Percentiles rank a stretch among this genome's conserved stretches.
phyloP scores from a whole-genome alignment of 2,329 filamentous ascomycete genomes.

The Xylaria arbuscula region DNA sequence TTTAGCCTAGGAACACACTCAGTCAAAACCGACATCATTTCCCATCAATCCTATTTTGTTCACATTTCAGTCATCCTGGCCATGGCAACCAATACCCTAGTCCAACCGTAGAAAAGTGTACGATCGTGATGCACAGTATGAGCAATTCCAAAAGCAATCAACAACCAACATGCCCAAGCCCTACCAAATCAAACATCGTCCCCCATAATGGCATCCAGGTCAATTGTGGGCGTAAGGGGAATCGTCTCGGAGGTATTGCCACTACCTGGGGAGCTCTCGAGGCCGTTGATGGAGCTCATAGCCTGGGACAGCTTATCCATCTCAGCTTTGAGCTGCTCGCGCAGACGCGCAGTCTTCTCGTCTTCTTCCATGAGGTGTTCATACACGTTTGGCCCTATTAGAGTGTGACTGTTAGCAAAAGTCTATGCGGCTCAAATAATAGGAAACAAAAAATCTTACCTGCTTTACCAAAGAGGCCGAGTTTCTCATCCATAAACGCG shows the following conservation, averaged over 20 bases:
- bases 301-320: slow-evolving; percentile 60
- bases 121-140: slow-evolving; percentile 1
- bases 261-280: slow-evolving; percentile 53
- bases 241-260: slow-evolving; percentile 35
- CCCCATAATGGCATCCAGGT: slow-evolving; percentile 37
- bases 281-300: slow-evolving; percentile 57
- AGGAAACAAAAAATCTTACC: slow-evolving; percentile 44
- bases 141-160: slow-evolving; percentile 1
- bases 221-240: slow-evolving; percentile 10
- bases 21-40: background rate
- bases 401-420: slow-evolving; percentile 6
- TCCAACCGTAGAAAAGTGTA: background rate
- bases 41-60: background rate
- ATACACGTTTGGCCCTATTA: slow-evolving; percentile 51
- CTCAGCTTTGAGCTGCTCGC: slow-evolving; percentile 57
- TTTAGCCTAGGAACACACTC: slow-evolving; percentile 25
- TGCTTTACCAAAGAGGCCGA: slow-evolving; percentile 42
- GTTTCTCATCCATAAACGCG: slow-evolving; percentile 43
- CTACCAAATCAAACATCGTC: slow-evolving; percentile 34
- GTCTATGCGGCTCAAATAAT: background rate
- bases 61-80: slow-evolving; percentile 4
- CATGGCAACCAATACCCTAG: background rate
- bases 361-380: slow-evolving; percentile 63
- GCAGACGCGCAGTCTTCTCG: slow-evolving; percentile 54
- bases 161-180: slow-evolving; percentile 3